These are phyloP conservation scores for Suaeda aralocaspica DNA, from an alignment of 148 eudicot genomes.

Conservation along the genomic window DNA sequence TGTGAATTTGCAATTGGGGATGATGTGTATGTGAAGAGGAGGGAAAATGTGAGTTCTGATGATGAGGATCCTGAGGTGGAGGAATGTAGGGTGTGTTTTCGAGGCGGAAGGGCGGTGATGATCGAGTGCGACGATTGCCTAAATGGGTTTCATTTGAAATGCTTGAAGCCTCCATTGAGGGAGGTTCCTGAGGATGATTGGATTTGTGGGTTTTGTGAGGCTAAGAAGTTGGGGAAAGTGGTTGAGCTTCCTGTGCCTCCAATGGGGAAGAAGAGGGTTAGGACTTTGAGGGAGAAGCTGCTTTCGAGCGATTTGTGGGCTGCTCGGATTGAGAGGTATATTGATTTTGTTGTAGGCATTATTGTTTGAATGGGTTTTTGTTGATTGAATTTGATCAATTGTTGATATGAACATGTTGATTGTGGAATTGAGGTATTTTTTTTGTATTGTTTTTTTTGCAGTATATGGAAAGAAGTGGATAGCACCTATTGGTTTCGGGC, in stretches of 20 bases:
- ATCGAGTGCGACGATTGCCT: constrained; percentile 93
- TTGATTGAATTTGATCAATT: neutral
- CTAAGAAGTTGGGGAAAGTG: constrained; percentile 48
- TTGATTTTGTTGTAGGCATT: neutral
- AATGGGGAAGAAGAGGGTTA: constrained; percentile 64
- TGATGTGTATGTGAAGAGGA: constrained; percentile 82
- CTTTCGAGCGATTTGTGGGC: constrained; percentile 96
- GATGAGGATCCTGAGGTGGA: constrained; percentile 73
- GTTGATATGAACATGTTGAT: neutral
- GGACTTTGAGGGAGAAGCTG: constrained; percentile 84
- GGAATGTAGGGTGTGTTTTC: constrained; percentile 84
- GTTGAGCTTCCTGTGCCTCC: constrained; percentile 60
- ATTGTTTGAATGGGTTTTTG: neutral
- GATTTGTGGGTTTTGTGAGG: constrained; percentile 82
- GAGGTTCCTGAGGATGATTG: constrained; percentile 89
- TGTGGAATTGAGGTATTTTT: neutral
- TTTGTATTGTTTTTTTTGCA: too few species aligned
- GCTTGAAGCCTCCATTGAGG: constrained; percentile 80
- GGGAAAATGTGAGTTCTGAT: constrained; percentile 65
- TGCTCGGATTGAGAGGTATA: constrained; percentile 72
- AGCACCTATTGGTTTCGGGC: constrained; percentile 81
- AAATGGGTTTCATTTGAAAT: constrained; percentile 90
- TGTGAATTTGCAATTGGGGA: constrained; percentile 72
- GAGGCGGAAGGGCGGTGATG: constrained; percentile 56
- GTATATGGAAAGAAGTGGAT: constrained; percentile 92